A percentile compares a stretch with the other conserved stretches of the same genome.
Conservation (phyloP, 768 basidiomycete species). For the Rhodotorula sphaerocarpa region DNA sequence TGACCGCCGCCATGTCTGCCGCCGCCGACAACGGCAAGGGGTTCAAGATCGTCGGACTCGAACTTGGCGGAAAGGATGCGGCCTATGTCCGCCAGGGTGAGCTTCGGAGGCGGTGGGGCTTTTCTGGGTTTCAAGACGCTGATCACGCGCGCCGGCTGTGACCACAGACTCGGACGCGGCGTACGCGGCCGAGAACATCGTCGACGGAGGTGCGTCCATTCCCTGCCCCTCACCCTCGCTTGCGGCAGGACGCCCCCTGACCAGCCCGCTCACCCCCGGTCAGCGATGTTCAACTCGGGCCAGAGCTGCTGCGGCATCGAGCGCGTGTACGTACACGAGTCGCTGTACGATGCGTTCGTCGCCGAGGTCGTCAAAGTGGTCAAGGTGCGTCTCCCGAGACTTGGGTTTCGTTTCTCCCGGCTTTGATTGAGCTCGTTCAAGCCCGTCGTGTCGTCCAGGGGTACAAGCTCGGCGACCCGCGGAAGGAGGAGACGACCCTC, state of each 20-base stretch:
- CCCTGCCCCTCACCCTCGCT: not conserved
- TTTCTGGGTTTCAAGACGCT: too few relatives aligned
- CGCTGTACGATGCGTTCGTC: conserved; percentile 71
- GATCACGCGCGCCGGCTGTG: too few relatives aligned
- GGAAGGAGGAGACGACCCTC: conserved; percentile 60
- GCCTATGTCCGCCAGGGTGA: conserved; percentile 84
- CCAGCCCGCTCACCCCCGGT: too few relatives aligned
- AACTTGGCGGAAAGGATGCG: conserved; percentile 91
- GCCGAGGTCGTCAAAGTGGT: conserved; percentile 61
- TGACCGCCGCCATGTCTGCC: conserved; percentile 52
- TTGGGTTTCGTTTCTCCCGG: too few relatives aligned
- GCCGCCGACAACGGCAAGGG: conserved; percentile 44
- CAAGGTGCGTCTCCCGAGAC: conserved; percentile 53
- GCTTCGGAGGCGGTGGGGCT: not conserved
- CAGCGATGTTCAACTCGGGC: conserved; percentile 85
- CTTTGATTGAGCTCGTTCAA: too few relatives aligned
- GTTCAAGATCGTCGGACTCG: conserved; percentile 59
- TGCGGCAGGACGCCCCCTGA: too few relatives aligned
- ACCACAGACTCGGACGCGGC: conserved; percentile 53
- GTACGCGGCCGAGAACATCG: conserved; percentile 74
- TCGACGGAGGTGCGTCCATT: conserved; percentile 59
- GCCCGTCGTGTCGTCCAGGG: conserved; percentile 50
- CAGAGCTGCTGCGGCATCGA: conserved; percentile 95
- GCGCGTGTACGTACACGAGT: conserved; percentile 89
- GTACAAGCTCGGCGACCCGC: conserved; percentile 83